Evolutionary conservation across 177 flowering plant genomes (phyloP), one percentile per base, ranked within the genome.

Genomic region (Telopea speciosissima): DNA sequence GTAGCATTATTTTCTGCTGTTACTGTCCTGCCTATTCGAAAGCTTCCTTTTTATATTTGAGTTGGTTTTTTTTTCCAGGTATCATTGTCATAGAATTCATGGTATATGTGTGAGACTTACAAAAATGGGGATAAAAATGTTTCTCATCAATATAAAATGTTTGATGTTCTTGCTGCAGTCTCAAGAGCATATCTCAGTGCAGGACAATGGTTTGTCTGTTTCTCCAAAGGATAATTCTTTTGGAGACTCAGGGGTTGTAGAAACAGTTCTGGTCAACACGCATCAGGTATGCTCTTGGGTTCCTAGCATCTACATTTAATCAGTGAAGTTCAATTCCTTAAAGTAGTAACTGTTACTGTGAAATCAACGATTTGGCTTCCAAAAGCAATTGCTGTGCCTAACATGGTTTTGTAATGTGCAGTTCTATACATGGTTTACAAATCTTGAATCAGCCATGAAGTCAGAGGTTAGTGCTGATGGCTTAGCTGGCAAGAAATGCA

Each of bases 361-460:
- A 64, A 40, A 75, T 14, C 40, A 26, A 56, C 22, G 40, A 60
- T 23, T 22, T 67, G 31, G 10, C 11, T 52, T 56, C 36, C 56
- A 12, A 44, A 45, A 49, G 54, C 54, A 49, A 12, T 13, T 49
- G 21, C 1, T 66, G 56, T 67, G 66, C 16, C 61, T 62, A n/a
- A 42, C 60, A 24, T 67, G 22, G 31, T 24, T 72, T 73, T 25
- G 73, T 23, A 75, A 69, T 24, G 24, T 81, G 79, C 88, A 95
- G 99, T 93, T 95, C 66, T 95, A 95, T 79, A 90, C 90, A 77
- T 95, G 99, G 99, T 95, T 95, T 78, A 84, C 92, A 10, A 95
- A 90, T 76, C 96, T 95, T 70, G 98, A 95, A 85, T 85, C 92
- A 52, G 94, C 98, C 63, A 89, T 91, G 96, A 90, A 91, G 78